These are phyloP conservation scores for Neofusicoccum ribis DNA, from an alignment of 2,329 filamentous ascomycete species.

Conservation along the genomic window DNA sequence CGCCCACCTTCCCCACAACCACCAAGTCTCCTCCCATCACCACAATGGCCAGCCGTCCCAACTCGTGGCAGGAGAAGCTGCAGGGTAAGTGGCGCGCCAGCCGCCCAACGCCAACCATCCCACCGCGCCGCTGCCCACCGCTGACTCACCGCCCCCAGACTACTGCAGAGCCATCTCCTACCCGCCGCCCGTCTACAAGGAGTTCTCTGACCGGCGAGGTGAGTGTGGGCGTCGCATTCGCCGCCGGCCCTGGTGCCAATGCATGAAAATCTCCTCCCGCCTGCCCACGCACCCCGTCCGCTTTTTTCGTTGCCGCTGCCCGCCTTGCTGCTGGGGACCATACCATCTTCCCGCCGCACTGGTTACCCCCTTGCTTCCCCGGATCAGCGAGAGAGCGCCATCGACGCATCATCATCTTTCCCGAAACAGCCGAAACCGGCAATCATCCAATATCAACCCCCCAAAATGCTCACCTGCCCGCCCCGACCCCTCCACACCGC, in stretches of 20 bases:
- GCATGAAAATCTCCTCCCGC: not conserved
- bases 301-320: not conserved
- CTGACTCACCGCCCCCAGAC: conserved; percentile 27
- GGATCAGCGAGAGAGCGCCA: conserved; percentile 16
- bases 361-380: conserved; percentile 21
- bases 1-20: conserved; percentile 10
- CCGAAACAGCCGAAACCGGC: conserved; percentile 12
- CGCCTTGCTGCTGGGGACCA: conserved; percentile 1
- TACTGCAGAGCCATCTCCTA: conserved; percentile 32
- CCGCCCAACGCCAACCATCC: not conserved
- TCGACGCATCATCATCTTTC: conserved; percentile 17
- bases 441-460: conserved; percentile 18
- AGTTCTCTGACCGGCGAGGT: conserved; percentile 41
- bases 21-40: not conserved
- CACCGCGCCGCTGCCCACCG: not conserved
- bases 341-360: not conserved
- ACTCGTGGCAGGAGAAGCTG: conserved; percentile 27
- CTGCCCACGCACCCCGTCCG: not conserved
- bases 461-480: conserved; percentile 2
- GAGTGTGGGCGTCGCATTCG: conserved; percentile 13
- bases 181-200: conserved; percentile 33
- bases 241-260: not conserved
- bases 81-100: conserved; percentile 26
- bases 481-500: not conserved
- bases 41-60: conserved; percentile 21